phyloP scores from a whole-genome alignment of 73 alveolate species.

The Symbiodinium pilosum region DNA sequence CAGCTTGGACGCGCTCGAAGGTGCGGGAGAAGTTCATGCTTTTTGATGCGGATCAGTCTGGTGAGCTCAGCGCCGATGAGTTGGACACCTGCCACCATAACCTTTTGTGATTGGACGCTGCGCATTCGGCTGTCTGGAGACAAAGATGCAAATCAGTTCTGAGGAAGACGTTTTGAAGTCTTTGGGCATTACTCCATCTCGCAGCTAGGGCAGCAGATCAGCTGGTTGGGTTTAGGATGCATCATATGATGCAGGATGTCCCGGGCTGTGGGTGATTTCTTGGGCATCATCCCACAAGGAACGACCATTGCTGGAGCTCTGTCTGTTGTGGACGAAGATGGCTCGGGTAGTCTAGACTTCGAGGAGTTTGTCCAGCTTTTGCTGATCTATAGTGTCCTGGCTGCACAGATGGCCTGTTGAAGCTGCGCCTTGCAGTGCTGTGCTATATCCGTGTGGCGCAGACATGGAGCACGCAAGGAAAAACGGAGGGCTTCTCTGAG shows the following conservation, averaged over 20 bases:
- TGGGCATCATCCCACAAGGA: no score
- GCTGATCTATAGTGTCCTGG: constrained; percentile 56
- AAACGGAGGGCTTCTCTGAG: constrained; percentile 69
- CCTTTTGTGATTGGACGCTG: neutral
- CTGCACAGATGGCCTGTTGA: no score
- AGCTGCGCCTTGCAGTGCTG: neutral
- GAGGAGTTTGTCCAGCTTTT: constrained; percentile 84
- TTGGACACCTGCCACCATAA: neutral
- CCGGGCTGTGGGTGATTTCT: no score
- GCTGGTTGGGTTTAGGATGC: no score
- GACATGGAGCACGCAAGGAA: neutral
- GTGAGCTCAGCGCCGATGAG: constrained; percentile 69
- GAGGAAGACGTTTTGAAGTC: constrained; percentile 78
- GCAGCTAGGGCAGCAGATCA: no score
- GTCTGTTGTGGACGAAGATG: constrained; percentile 75
- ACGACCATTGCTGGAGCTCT: constrained; percentile 74
- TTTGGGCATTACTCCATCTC: constrained; percentile 72
- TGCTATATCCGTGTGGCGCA: neutral
- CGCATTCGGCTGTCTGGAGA: neutral
- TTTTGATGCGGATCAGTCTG: constrained; percentile 74
- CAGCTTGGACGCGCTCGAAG: no score
- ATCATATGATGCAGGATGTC: no score
- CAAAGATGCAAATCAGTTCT: neutral
- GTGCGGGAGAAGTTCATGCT: constrained; percentile 13
- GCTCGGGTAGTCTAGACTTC: constrained; percentile 78